Base-by-base conservation (phyloP, 306 rosid species). In the Cucurbita pepo region DNA sequence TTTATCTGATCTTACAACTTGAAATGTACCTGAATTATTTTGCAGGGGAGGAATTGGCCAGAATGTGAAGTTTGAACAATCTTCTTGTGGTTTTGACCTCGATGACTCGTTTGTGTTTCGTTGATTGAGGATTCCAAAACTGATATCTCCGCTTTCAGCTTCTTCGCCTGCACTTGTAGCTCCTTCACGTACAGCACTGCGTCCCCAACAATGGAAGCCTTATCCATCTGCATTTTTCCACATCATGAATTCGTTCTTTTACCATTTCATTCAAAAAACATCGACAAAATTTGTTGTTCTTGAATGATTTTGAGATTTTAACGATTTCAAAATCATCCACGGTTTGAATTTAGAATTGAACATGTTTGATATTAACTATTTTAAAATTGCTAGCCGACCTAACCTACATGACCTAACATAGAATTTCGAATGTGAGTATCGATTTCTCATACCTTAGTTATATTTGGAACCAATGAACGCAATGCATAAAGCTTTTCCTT, bases 121-220 rank as follows among this genome's bases (percentile, higher is more conserved):
- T 50, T 63, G 25, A 90, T 66, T 19, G 92, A 87, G 37, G 89
- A 83, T 85, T 94, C 92, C 56, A 87, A 91, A 16, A 82, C 81
- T 52, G 87, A 78, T 57, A 94, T 82, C 81, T 91, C 99, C 56
- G 83, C 81, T 76, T 86, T 85, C 16, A 94, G 87, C 74, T 85
- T 81, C 86, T 86, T 89, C 19, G 92, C 87, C 78, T 83, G 88
- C 78, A 73, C 77, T 74, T 90, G 99, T 50, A 94, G 88, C 8
- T 80, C 87, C 76, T 91, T 85, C 72, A 94, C 87, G 50, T 91
- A 88, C 15, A 81, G 55, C 3, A 87, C 87, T 55, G 99, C 96
- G 72, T 94, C 99, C 73, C 91, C 96, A 73, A 94, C 87, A 54
- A 94, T 94, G 21, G 96, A 94, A 47, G 97, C 99, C 84, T 91